Conservation (phyloP, 2,329 filamentous ascomycete species). For the Clonostachys sp. region DNA sequence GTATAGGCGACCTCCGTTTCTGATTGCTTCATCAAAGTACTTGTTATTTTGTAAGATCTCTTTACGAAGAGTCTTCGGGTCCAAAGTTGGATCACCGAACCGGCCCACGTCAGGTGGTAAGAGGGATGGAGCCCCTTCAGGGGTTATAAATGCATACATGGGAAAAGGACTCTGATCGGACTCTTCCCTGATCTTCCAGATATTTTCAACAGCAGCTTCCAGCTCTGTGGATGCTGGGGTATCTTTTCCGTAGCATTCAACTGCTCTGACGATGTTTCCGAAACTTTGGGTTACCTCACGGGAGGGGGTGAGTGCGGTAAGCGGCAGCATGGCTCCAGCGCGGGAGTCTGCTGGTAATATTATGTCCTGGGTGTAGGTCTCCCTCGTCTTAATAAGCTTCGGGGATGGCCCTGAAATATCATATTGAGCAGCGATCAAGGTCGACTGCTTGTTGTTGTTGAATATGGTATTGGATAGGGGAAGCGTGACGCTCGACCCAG, state of each 20-base stretch:
- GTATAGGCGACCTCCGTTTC: constrained; percentile 37
- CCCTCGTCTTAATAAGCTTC: neutral
- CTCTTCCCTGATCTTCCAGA: constrained; percentile 36
- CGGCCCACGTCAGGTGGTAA: too few relatives aligned
- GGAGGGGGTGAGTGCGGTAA: constrained; percentile 60
- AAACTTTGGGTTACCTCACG: constrained; percentile 61
- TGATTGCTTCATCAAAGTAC: constrained; percentile 4
- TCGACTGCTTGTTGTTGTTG: constrained; percentile 60
- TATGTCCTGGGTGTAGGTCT: neutral
- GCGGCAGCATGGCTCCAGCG: constrained; percentile 27
- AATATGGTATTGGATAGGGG: constrained; percentile 78
- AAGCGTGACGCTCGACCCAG: constrained; percentile 37
- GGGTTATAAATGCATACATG: too few relatives aligned
- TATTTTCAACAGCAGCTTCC: constrained; percentile 56
- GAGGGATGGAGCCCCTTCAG: too few relatives aligned
- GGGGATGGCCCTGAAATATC: constrained; percentile 9
- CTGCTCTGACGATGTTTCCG: constrained; percentile 72
- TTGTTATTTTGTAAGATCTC: neutral
- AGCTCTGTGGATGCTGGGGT: constrained; percentile 68
- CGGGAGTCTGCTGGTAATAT: neutral
- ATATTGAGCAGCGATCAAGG: constrained; percentile 38
- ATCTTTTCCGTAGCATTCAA: constrained; percentile 42
- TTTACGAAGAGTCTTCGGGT: too few relatives aligned
- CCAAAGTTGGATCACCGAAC: too few relatives aligned
- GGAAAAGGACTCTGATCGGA: too few relatives aligned